Percentiles rank a stretch among this genome's conserved stretches.
Evolutionary conservation across 1,139 yeast species (phyloP).

Genomic region (Zygosaccharomyces pseudobailii): DNA sequence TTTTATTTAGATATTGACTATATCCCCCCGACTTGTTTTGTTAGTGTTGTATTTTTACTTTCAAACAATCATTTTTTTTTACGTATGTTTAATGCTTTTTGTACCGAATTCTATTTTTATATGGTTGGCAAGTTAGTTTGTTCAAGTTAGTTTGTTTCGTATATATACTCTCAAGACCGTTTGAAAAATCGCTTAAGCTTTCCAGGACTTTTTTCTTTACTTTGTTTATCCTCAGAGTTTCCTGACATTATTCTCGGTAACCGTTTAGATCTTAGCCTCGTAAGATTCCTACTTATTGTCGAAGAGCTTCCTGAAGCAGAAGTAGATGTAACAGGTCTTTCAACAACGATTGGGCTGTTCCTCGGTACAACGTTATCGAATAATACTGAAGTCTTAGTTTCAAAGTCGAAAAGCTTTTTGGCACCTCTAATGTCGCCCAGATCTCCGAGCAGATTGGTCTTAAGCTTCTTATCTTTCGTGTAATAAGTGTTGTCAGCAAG

Average conservation of each 20-base stretch:
- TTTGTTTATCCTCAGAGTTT: slow-evolving; percentile 2
- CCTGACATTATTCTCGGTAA: neutral
- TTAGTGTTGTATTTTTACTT: too few species aligned
- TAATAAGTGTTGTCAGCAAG: slow-evolving; percentile 17
- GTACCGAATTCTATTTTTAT: too few species aligned
- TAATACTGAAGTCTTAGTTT: slow-evolving; percentile 3
- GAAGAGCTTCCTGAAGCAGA: slow-evolving; percentile 6
- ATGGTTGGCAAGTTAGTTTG: too few species aligned
- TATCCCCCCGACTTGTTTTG: too few species aligned
- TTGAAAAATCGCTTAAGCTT: slow-evolving; percentile 8
- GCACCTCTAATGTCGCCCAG: slow-evolving; percentile 12
- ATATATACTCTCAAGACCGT: neutral
- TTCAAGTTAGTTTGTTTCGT: too few species aligned
- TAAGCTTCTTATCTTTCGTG: slow-evolving; percentile 11
- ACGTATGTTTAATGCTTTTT: neutral
- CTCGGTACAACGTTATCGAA: slow-evolving; percentile 8
- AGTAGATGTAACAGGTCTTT: neutral
- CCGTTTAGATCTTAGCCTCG: slow-evolving; percentile 5
- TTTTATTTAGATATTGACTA: neutral
- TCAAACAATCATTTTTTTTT: fast-evolving
- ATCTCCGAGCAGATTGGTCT: slow-evolving; percentile 13
- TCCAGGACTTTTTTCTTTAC: neutral
- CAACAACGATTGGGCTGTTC: neutral
- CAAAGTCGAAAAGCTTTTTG: slow-evolving; percentile 11
- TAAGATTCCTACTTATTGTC: slow-evolving; percentile 4